Evolutionary conservation across 2,329 filamentous ascomycete genomes (phyloP).

Genomic region (Saccharata proteae): DNA sequence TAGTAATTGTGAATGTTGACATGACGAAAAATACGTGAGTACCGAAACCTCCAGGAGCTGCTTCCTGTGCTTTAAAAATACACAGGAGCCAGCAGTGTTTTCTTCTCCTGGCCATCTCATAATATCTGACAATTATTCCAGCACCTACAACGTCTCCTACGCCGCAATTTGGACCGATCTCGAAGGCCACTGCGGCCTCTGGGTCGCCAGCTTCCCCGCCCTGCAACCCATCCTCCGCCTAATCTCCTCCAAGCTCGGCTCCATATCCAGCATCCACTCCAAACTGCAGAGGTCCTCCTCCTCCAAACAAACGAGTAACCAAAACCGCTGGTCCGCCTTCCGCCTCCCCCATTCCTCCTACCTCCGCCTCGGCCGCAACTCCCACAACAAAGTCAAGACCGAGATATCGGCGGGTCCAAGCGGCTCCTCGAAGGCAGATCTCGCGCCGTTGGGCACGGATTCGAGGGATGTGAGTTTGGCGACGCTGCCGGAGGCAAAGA

Average conservation of each 20-base stretch:
- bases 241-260: slow-evolving; percentile 17
- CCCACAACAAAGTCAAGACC: background rate
- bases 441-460: background rate
- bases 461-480: background rate
- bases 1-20: slow-evolving; percentile 18
- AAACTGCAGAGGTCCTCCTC: background rate
- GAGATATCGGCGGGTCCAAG: background rate
- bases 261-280: slow-evolving; percentile 2
- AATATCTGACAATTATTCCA: background rate
- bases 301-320: background rate
- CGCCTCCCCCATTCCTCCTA: background rate
- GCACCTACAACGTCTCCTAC: slow-evolving; percentile 25
- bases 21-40: slow-evolving; percentile 13
- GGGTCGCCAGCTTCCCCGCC: slow-evolving; percentile 31
- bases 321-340: background rate
- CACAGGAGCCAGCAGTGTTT: too few relatives aligned
- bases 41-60: too few relatives aligned
- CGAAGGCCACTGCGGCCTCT: slow-evolving; percentile 32
- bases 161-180: slow-evolving; percentile 30
- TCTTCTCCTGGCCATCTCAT: background rate
- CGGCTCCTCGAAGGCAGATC: background rate
- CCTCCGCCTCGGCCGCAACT: slow-evolving; percentile 1
- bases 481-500: background rate
- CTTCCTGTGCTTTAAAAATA: too few relatives aligned
- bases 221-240: slow-evolving; percentile 28